A percentile compares a stretch with the other conserved stretches of the same genome.
These are phyloP conservation scores for Pezicula rhizophila DNA, from an alignment of 2,329 filamentous ascomycete species.

Conservation along the genomic window DNA sequence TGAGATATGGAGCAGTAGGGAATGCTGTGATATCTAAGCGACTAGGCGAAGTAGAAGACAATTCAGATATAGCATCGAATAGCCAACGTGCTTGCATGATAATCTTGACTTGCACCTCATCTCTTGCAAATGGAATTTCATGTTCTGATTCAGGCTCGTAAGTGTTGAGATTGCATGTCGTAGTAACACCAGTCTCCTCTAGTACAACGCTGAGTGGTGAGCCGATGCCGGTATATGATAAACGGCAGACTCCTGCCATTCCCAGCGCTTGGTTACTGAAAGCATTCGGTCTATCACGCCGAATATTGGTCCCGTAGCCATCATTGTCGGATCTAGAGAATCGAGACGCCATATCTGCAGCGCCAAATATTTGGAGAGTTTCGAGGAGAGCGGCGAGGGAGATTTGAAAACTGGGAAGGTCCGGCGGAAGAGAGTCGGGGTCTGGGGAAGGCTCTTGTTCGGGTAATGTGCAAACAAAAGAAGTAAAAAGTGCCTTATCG, in stretches of 20 bases:
- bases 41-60: conserved; percentile 56
- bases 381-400: conserved; percentile 83
- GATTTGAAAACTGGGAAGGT: conserved; percentile 73
- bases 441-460: conserved; percentile 31
- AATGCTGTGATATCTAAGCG: conserved; percentile 64
- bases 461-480: conserved; percentile 63
- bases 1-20: conserved; percentile 58
- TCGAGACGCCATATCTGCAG: conserved; percentile 61
- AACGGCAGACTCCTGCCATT: conserved; percentile 77
- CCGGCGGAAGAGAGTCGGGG: conserved; percentile 28
- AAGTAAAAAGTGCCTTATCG: conserved; percentile 82
- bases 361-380: conserved; percentile 90
- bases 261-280: conserved; percentile 81
- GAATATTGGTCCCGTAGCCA: conserved; percentile 54
- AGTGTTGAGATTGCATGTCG: conserved; percentile 83
- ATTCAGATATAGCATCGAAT: conserved; percentile 65
- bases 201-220: conserved; percentile 78
- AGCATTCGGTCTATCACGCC: conserved; percentile 61
- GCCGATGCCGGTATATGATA: conserved; percentile 70
- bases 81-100: conserved; percentile 81
- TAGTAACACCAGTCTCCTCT: conserved; percentile 79
- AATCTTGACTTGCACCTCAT: conserved; percentile 79
- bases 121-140: conserved; percentile 82
- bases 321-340: conserved; percentile 54
- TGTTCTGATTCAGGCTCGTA: conserved; percentile 71